Conservation (phyloP, 257 asterid species). For the Solanum sitiens region DNA sequence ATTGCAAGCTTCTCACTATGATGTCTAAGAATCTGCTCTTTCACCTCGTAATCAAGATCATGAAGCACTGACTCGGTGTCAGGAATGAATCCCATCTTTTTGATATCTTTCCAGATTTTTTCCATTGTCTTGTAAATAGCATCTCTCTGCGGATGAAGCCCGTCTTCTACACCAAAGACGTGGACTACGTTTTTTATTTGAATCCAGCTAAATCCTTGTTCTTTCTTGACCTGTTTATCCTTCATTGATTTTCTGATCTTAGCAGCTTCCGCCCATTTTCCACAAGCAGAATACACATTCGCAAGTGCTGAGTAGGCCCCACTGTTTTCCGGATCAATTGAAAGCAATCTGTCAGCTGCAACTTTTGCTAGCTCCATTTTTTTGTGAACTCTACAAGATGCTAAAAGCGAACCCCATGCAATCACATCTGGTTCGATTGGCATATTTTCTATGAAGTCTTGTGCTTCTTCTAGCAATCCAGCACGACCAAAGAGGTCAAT, state of each 20-base stretch:
- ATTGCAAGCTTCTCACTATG: constrained; percentile 94
- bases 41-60: constrained; percentile 68
- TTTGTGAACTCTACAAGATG: constrained; percentile 67
- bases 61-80: constrained; percentile 65
- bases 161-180: constrained; percentile 75
- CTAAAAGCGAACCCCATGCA: constrained; percentile 65
- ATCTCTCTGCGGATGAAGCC: constrained; percentile 63
- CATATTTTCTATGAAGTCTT: constrained; percentile 51
- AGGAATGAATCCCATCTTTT: constrained; percentile 72
- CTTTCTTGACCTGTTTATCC: constrained; percentile 76
- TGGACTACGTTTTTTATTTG: constrained; percentile 58
- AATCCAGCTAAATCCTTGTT: constrained; percentile 88
- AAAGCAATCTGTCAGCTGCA: constrained; percentile 70
- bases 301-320: constrained; percentile 91
- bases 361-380: constrained; percentile 54
- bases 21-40: constrained; percentile 68
- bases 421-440: constrained; percentile 59
- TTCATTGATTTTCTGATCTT: constrained; percentile 68
- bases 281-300: constrained; percentile 66
- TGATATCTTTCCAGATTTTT: constrained; percentile 69
- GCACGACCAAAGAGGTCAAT: constrained; percentile 82
- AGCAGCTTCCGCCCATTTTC: constrained; percentile 84
- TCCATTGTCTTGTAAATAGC: constrained; percentile 36
- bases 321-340: constrained; percentile 57
- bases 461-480: constrained; percentile 70